Evolutionary conservation across 2,329 filamentous ascomycete species (phyloP).

Genomic region (Cryphonectria carpinicola): DNA sequence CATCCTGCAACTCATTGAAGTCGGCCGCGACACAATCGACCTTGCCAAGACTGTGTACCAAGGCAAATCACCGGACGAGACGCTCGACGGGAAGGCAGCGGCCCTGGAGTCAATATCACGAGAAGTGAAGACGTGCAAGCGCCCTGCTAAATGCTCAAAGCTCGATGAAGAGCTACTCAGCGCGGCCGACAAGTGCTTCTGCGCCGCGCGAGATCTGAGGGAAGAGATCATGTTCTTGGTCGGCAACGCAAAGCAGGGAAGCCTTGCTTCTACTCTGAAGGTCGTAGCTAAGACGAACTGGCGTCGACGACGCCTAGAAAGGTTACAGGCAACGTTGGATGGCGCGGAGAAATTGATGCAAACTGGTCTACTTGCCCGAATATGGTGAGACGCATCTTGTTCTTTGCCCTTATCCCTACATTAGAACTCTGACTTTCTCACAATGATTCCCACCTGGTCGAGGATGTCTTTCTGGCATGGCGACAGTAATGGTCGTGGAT

Average conservation of each 20-base stretch:
- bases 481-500: no score
- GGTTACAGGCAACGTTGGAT: neutral
- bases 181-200: neutral
- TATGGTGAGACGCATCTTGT: neutral
- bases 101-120: neutral
- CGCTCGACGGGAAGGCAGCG: neutral
- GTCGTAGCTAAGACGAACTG: neutral
- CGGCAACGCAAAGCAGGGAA: neutral
- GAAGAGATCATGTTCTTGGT: neutral
- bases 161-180: neutral
- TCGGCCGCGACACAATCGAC: constrained; percentile 5
- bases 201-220: neutral
- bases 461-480: neutral
- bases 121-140: neutral
- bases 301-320: neutral
- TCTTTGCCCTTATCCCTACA: neutral
- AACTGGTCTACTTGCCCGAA: neutral
- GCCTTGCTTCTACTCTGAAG: neutral
- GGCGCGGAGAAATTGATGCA: neutral
- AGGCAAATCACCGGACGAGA: neutral
- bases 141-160: neutral
- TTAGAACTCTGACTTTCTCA: neutral
- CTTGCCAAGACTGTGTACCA: neutral
- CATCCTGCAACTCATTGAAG: constrained; percentile 10
- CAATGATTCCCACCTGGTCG: neutral